These are phyloP conservation scores for Pichia exigua DNA, from an alignment of 805 yeast species.

Conservation along the genomic window DNA sequence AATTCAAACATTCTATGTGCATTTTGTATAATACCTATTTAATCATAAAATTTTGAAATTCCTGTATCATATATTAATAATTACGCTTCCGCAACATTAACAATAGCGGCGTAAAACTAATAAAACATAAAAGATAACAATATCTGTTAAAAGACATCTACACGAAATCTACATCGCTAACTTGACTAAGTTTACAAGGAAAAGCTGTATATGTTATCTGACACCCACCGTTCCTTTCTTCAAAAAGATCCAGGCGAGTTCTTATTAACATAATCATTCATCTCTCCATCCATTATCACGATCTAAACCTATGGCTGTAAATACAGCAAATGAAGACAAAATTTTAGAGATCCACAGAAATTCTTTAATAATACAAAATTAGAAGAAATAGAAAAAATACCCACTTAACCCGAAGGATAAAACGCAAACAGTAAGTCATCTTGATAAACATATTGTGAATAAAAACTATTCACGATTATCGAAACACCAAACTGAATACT, in stretches of 20 bases:
- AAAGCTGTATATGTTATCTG: conserved; percentile 27
- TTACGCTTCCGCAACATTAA: too few relatives aligned
- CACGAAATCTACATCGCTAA: background rate
- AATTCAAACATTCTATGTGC: background rate
- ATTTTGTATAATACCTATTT: background rate
- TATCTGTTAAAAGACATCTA: too few relatives aligned
- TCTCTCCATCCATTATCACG: conserved; percentile 31
- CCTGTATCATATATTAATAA: background rate
- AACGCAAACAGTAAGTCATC: conserved; percentile 1
- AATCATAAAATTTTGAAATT: background rate
- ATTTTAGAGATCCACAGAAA: background rate
- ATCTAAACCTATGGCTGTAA: conserved; percentile 16
- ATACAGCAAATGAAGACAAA: conserved; percentile 2
- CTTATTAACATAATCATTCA: conserved; percentile 25
- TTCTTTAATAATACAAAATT: background rate
- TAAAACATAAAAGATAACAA: too few relatives aligned
- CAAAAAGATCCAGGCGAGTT: conserved; percentile 29
- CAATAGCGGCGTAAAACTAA: too few relatives aligned
- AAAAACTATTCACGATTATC: conserved; percentile 11
- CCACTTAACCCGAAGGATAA: conserved; percentile 9
- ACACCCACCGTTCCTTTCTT: conserved; percentile 30
- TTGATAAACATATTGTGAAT: conserved; percentile 6
- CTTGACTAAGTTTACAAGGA: background rate
- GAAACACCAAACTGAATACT: background rate
- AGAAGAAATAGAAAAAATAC: background rate